Base-by-base conservation (phyloP, 805 yeast species). In the Zygotorulaspora chibaensis region DNA sequence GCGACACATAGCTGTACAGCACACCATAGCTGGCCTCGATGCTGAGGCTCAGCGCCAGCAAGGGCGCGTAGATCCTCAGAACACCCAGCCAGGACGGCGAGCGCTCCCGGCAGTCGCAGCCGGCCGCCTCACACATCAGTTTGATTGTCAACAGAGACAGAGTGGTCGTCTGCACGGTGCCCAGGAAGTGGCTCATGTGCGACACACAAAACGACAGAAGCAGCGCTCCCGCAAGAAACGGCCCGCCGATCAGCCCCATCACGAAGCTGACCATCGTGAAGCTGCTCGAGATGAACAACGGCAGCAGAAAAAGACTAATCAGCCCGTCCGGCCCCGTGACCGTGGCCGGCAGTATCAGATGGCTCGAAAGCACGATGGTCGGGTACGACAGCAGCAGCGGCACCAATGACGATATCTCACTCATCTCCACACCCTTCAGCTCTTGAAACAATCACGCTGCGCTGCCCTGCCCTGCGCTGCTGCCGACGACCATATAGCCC, bases 311-410 rank as follows among this genome's bases (percentile, higher is more conserved):
- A 15, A 48, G 33, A 29, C 51, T 35, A 35, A 18, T 31, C 23
- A 23, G 15, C 18, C 38, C 18, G 25, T 31, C 42, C 33, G 13
- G 35, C 5, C 31, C 40, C n/a, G 38, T 37, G 20, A 35, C 16
- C 20, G 46, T 35, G 17, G 38, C 40, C n/a, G 57, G 54, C 33
- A 61, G 42, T 16, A 63, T 54, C 30, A 62, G 43, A 39, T 51
- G 55, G 46, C 59, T 54, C 26, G 68, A 58, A 30, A 65, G 46
- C 9, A 65, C 52, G 23, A 65, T 53, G 7, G 68, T 61, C 20
- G 69, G 67, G 45, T 56, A 61, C 27, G 66, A 57, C 13, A 65
- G 52, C 27, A 63, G 35, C 40, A 65, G 36, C 12, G 69, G 69
- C 11, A 65, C 55, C 35, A 53, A 55, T 5, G 63, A 53, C 27